These are phyloP conservation scores for Trapa incisa DNA, from an alignment of 345 rosid genomes.

Conservation along the genomic window DNA sequence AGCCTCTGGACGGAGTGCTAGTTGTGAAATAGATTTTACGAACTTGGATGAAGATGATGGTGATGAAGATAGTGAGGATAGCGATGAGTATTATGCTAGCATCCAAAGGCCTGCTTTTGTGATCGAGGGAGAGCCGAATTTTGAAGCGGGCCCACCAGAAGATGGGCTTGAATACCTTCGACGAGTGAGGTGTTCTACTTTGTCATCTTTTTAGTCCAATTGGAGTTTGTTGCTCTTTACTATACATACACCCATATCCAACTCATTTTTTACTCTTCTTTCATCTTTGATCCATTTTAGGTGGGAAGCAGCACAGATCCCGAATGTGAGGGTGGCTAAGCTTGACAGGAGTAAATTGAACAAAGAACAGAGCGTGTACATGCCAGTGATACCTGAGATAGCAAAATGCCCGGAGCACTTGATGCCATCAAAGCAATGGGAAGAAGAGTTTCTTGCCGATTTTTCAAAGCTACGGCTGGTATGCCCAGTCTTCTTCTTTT, in stretches of 20 bases:
- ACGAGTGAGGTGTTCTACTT: conserved; percentile 62
- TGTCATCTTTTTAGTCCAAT: background rate
- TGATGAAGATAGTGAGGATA: conserved; percentile 43
- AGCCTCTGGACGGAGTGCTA: conserved; percentile 11
- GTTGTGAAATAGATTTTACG: conserved; percentile 17
- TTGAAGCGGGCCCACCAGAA: conserved; percentile 79
- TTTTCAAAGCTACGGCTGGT: conserved; percentile 67
- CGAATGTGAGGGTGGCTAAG: conserved; percentile 64
- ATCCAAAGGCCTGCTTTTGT: conserved; percentile 74
- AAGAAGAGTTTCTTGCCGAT: conserved; percentile 69
- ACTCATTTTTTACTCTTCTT: background rate
- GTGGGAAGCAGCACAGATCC: conserved; percentile 89
- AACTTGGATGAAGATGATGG: conserved; percentile 26
- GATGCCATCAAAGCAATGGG: conserved; percentile 66
- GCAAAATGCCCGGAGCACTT: conserved; percentile 51
- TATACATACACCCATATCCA: background rate
- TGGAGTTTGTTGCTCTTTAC: background rate
- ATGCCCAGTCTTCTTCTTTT: background rate
- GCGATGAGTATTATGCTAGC: conserved; percentile 53
- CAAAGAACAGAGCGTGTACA: conserved; percentile 63
- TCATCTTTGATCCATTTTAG: conserved; percentile 16
- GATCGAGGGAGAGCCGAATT: conserved; percentile 82
- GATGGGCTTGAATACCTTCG: conserved; percentile 83
- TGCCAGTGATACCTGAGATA: conserved; percentile 88
- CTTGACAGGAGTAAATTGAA: conserved; percentile 25